Percentiles rank a stretch among this genome's conserved stretches.
phyloP scores from a whole-genome alignment of 257 asterid species.

The Penstemon davidsonii region DNA sequence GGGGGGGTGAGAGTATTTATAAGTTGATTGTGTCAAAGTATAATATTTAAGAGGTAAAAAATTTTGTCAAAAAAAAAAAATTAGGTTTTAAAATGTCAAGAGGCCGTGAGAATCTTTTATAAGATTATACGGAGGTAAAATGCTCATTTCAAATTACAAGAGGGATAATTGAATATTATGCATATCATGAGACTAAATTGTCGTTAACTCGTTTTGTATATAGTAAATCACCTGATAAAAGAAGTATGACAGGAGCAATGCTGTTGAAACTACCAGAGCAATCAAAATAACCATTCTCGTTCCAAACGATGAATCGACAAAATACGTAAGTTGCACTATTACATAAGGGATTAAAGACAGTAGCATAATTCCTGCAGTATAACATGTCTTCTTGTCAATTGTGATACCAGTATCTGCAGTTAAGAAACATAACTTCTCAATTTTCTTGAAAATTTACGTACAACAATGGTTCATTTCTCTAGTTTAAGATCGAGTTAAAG shows the following conservation, averaged over 20 bases:
- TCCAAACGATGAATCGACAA: slow-evolving; percentile 22
- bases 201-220: background rate
- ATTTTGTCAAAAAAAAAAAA: no score
- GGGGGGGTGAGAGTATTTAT: no score
- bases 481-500: background rate
- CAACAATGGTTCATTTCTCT: no score
- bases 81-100: no score
- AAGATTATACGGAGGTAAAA: no score
- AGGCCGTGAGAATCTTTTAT: no score
- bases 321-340: slow-evolving; percentile 38
- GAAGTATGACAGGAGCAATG: slow-evolving; percentile 43
- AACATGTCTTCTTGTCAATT: slow-evolving; percentile 47
- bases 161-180: no score
- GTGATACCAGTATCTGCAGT: slow-evolving; percentile 44
- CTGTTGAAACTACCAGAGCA: slow-evolving; percentile 39
- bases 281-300: slow-evolving; percentile 37
- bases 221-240: slow-evolving; percentile 42
- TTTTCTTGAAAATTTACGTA: background rate
- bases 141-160: no score
- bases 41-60: no score
- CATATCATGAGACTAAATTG: no score
- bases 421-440: background rate
- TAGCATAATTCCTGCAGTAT: slow-evolving; percentile 56
- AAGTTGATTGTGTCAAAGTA: no score
- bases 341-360: slow-evolving; percentile 51